A percentile compares a stretch with the other conserved stretches of the same genome.
Conservation (phyloP, 108 stramenopile species). For the Nannochloropsis gaditana region DNA sequence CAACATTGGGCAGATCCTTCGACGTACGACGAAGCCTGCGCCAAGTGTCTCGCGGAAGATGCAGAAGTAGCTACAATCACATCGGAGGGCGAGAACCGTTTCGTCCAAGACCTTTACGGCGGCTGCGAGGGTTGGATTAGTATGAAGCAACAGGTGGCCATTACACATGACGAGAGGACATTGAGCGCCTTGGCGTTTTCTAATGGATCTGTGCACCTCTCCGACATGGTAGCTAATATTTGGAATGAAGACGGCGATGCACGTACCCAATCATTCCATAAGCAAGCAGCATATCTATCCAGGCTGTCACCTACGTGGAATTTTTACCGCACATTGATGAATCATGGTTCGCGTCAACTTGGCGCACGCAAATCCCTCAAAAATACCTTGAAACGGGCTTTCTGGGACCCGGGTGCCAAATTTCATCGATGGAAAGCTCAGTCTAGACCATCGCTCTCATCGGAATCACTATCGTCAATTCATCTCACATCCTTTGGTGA, state of each 20-base stretch:
- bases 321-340: too few relatives aligned
- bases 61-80: not conserved
- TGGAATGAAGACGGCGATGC: too few relatives aligned
- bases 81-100: not conserved
- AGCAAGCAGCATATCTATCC: too few relatives aligned
- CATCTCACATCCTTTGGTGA: not conserved
- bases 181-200: not conserved
- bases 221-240: too few relatives aligned
- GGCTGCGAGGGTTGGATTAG: not conserved
- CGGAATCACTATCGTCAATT: not conserved
- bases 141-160: not conserved
- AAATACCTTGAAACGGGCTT: not conserved
- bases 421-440: not conserved
- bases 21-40: not conserved
- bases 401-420: not conserved
- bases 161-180: not conserved
- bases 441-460: not conserved
- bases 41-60: slow-evolving; percentile 4
- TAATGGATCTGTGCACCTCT: too few relatives aligned
- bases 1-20: slow-evolving; percentile 14
- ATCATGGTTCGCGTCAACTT: too few relatives aligned
- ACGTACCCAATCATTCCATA: too few relatives aligned
- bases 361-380: too few relatives aligned
- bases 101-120: not conserved
- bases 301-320: too few relatives aligned